Evolutionary conservation across 2,329 filamentous ascomycete genomes (phyloP).

Genomic region (Fusarium longipes): DNA sequence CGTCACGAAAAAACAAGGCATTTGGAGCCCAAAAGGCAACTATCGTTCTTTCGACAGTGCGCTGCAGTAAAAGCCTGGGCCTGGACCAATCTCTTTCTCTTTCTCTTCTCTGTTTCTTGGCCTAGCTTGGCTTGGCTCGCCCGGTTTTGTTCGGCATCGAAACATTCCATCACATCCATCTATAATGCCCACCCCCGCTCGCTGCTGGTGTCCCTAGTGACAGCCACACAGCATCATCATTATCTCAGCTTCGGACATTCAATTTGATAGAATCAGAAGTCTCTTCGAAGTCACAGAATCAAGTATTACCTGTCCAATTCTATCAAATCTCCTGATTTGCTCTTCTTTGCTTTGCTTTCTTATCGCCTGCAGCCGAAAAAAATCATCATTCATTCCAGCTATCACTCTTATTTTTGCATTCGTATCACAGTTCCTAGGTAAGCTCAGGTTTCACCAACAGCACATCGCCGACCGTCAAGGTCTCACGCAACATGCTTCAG

Average conservation of each 20-base stretch:
- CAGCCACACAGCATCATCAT: slow-evolving; percentile 33
- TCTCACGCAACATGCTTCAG: neutral
- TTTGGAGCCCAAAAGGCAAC: neutral
- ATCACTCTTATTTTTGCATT: neutral
- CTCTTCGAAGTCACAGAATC: neutral
- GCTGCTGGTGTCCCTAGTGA: slow-evolving; percentile 16
- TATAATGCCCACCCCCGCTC: neutral
- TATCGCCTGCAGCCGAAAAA: neutral
- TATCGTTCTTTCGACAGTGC: too few relatives aligned
- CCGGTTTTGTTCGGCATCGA: neutral
- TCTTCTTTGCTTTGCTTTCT: neutral
- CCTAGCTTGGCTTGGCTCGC: neutral
- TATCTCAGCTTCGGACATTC: slow-evolving; percentile 9
- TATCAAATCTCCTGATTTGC: neutral
- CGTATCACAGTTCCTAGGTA: neutral
- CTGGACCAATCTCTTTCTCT: neutral
- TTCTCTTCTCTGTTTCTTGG: neutral
- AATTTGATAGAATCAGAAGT: slow-evolving; percentile 16
- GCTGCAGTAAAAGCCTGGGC: neutral
- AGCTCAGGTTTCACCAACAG: neutral
- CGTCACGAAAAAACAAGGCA: slow-evolving; percentile 2
- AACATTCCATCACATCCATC: neutral
- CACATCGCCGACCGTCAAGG: neutral
- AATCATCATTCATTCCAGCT: neutral
- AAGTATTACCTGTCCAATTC: neutral